phyloP scores from a whole-genome alignment of 441 rosid genomes.

The Populus hybrid region DNA sequence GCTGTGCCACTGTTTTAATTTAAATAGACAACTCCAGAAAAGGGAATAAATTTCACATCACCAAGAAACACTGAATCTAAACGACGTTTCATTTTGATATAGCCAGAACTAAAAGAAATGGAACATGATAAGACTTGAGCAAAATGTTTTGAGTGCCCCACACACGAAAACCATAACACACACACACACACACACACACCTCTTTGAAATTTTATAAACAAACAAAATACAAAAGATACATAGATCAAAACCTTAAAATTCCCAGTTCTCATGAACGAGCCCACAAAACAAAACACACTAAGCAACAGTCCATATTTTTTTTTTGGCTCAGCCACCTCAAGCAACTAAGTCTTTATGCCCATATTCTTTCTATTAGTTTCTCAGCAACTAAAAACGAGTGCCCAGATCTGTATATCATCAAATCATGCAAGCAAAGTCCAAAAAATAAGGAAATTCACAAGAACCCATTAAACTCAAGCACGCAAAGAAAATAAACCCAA shows the following conservation, averaged over 20 bases:
- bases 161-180: background rate
- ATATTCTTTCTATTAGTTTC: background rate
- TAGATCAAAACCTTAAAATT: conserved; percentile 2
- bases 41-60: background rate
- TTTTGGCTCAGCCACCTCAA: background rate
- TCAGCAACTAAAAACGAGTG: conserved; percentile 10
- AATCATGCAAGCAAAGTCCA: conserved; percentile 8
- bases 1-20: background rate
- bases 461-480: background rate
- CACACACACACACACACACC: too few species aligned
- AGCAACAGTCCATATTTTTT: background rate
- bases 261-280: conserved; percentile 1
- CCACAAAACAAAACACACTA: background rate
- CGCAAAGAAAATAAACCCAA: background rate
- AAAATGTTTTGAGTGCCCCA: background rate
- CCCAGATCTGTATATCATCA: conserved; percentile 32
- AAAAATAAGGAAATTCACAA: background rate
- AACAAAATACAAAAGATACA: background rate
- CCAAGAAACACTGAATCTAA: background rate
- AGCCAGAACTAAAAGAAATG: conserved; percentile 5
- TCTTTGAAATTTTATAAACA: too few species aligned
- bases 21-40: background rate
- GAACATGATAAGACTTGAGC: background rate
- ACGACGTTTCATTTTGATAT: background rate
- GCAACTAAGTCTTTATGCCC: background rate